A percentile compares a stretch with the other conserved stretches of the same genome.
Evolutionary conservation across 2,329 filamentous ascomycete genomes (phyloP).

Genomic region (Penicillium sp.): DNA sequence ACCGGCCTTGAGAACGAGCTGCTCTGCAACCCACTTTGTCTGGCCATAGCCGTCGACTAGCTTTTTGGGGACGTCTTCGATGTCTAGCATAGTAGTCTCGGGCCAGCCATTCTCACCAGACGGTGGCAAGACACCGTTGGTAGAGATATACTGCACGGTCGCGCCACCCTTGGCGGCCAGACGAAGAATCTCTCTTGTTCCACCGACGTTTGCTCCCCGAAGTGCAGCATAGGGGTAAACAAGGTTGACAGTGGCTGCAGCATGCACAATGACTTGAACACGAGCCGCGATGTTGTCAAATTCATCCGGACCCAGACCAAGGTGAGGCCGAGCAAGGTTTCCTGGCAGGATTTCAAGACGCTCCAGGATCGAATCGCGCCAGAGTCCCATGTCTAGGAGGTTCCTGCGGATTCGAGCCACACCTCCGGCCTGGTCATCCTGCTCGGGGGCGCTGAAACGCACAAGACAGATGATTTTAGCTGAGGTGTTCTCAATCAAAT

Average conservation of each 20-base stretch:
- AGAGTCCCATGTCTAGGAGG: conserved; percentile 72
- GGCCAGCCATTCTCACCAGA: conserved; percentile 64
- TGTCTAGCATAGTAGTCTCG: conserved; percentile 64
- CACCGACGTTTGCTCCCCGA: conserved; percentile 71
- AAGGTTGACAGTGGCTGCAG: conserved; percentile 74
- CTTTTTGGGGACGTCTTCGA: conserved; percentile 67
- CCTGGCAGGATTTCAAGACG: conserved; percentile 73
- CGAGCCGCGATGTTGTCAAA: conserved; percentile 65
- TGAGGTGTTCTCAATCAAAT: conserved; percentile 64
- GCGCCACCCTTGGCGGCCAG: conserved; percentile 65
- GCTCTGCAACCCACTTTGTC: conserved; percentile 78
- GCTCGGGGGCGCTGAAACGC: conserved; percentile 65
- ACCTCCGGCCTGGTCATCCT: conserved; percentile 62
- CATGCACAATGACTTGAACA: conserved; percentile 72
- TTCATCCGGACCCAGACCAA: conserved; percentile 64
- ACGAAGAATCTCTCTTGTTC: conserved; percentile 71
- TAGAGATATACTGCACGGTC: conserved; percentile 75
- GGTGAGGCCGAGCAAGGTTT: conserved; percentile 62
- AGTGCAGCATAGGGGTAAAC: conserved; percentile 79
- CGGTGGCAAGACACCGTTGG: conserved; percentile 73
- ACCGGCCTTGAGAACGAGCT: conserved; percentile 67
- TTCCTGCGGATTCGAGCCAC: conserved; percentile 73
- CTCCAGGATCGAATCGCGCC: conserved; percentile 74
- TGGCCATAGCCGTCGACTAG: conserved; percentile 72
- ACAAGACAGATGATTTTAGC: conserved; percentile 71